These are phyloP conservation scores for Ceratocystis eucalypticola DNA, from an alignment of 2,329 filamentous ascomycete genomes.

Conservation along the genomic window DNA sequence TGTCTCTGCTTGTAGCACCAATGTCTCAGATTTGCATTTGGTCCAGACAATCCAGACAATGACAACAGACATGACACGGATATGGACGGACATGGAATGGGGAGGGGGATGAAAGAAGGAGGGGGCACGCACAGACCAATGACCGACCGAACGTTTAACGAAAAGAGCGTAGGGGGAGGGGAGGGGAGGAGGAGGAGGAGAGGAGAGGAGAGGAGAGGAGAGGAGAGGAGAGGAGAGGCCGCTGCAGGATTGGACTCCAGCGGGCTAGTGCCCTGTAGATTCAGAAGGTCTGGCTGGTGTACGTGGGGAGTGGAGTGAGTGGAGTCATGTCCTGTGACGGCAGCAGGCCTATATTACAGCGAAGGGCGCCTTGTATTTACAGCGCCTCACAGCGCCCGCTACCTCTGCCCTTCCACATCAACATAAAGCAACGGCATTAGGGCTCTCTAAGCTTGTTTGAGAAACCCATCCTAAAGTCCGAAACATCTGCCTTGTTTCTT, in stretches of 20 bases:
- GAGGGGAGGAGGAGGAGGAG: neutral
- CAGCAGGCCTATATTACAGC: neutral
- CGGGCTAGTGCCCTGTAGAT: neutral
- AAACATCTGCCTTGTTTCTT: neutral
- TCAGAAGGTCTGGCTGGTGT: neutral
- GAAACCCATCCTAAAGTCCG: neutral
- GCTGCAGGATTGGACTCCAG: neutral
- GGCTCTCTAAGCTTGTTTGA: neutral
- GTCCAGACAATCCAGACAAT: constrained; percentile 7
- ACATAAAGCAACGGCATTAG: neutral
- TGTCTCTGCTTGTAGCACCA: constrained; percentile 5
- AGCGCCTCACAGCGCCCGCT: neutral
- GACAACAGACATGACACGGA: constrained; percentile 8
- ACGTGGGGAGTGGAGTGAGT: too few species aligned
- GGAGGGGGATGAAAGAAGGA: neutral
- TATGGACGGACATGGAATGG: neutral
- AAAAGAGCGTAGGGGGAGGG: neutral
- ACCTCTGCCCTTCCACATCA: neutral
- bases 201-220: too few species aligned
- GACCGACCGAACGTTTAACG: neutral
- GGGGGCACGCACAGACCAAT: neutral
- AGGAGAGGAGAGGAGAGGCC: neutral
- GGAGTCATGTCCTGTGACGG: too few species aligned
- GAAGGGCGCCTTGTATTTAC: neutral
- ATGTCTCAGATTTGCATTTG: neutral